Percentiles rank a stretch among this genome's conserved stretches.
Evolutionary conservation across 129 eudicot species (phyloP).

Genomic region (Flaveria trinervia): DNA sequence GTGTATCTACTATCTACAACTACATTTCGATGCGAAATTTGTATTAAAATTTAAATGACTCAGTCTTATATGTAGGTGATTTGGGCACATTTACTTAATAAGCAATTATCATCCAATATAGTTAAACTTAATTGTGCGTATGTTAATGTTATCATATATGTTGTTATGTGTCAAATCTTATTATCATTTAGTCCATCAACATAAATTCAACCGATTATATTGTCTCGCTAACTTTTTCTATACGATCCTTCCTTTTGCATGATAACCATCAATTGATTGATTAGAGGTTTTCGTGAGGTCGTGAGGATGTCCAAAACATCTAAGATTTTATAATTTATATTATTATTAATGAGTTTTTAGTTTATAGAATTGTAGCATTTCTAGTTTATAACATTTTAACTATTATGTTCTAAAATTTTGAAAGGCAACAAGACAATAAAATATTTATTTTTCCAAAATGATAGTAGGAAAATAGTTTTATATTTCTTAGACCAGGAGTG

Average conservation of each 20-base stretch:
- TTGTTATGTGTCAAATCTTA: background rate
- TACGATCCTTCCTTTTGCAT: too few species aligned
- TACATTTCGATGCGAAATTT: background rate
- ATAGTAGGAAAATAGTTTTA: conserved; percentile 11
- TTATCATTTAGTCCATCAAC: background rate
- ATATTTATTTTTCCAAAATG: background rate
- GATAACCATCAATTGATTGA: too few species aligned
- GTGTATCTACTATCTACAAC: background rate
- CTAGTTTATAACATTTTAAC: background rate
- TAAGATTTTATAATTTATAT: background rate
- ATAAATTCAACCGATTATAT: background rate
- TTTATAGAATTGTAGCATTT: background rate
- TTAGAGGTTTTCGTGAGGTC: background rate
- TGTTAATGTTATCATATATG: background rate
- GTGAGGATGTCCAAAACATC: background rate
- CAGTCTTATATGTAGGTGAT: too few species aligned
- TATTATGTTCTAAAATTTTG: background rate
- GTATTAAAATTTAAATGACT: background rate
- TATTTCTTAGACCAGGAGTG: conserved; percentile 19
- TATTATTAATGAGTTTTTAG: background rate
- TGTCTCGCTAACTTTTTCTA: background rate
- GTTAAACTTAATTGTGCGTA: background rate
- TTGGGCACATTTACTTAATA: too few species aligned
- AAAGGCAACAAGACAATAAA: background rate
- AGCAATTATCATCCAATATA: background rate